Evolutionary conservation across 1,284 basidiomycete species (phyloP).

Genomic region (Filobasidium uniguttulatum): DNA sequence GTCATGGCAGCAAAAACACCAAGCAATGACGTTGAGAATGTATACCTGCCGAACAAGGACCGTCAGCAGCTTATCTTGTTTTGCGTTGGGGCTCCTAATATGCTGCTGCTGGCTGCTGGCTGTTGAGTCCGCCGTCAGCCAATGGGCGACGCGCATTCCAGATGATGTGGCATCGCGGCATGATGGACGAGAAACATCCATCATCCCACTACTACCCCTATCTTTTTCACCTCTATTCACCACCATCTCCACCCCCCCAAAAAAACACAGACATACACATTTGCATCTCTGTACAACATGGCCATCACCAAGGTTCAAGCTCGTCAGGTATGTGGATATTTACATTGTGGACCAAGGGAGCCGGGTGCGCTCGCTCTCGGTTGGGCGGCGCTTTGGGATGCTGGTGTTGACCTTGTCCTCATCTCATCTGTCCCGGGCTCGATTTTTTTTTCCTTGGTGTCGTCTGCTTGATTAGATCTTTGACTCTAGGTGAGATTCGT

Average conservation of each 20-base stretch:
- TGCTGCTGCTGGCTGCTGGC: too few relatives aligned
- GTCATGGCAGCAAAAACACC: too few relatives aligned
- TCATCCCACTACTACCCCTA: neutral
- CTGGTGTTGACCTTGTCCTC: neutral
- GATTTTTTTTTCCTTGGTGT: neutral
- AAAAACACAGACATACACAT: neutral
- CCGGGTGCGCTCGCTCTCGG: too few relatives aligned
- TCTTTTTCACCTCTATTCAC: neutral
- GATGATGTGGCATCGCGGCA: too few relatives aligned
- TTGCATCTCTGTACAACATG: conserved; percentile 43
- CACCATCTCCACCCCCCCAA: neutral
- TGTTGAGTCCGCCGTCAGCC: too few relatives aligned
- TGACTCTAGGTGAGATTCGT: too few relatives aligned
- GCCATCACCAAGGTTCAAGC: conserved; percentile 75
- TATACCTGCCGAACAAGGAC: too few relatives aligned
- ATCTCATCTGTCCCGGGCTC: neutral
- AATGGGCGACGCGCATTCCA: too few relatives aligned
- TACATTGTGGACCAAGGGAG: neutral
- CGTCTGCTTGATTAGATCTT: conserved; percentile 54
- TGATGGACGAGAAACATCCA: too few relatives aligned
- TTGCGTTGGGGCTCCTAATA: too few relatives aligned
- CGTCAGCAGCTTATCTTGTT: too few relatives aligned
- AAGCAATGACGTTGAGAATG: too few relatives aligned
- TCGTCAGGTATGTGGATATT: conserved; percentile 52
- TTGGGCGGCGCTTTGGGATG: neutral